These are phyloP conservation scores for Tetracentron sinense DNA, from an alignment of 164 flowering plant genomes.

Conservation along the genomic window DNA sequence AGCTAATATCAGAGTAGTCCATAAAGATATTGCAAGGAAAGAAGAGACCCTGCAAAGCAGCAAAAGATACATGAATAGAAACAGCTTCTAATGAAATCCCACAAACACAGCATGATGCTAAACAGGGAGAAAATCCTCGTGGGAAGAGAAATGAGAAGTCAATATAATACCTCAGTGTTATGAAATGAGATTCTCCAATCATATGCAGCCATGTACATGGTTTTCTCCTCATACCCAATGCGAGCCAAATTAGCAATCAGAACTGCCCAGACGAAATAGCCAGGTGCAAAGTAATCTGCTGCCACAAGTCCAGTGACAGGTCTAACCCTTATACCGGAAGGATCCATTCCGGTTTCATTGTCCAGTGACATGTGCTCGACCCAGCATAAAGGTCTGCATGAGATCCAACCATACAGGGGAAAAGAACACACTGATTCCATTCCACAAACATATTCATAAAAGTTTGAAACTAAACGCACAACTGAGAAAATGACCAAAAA, in stretches of 20 bases:
- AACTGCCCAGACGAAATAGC: conserved; percentile 74
- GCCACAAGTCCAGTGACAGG: conserved; percentile 68
- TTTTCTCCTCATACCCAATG: conserved; percentile 67
- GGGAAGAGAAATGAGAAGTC: neutral
- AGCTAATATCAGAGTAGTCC: neutral
- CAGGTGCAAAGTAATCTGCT: conserved; percentile 69
- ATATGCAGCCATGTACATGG: conserved; percentile 70
- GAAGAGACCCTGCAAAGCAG: conserved; percentile 4
- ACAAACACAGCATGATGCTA: neutral
- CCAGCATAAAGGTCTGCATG: conserved; percentile 62
- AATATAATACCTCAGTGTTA: conserved; percentile 49
- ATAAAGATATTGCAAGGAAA: neutral
- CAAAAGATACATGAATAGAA: neutral
- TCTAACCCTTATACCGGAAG: conserved; percentile 50
- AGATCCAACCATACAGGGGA: conserved; percentile 1
- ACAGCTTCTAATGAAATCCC: neutral
- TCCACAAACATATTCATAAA: neutral
- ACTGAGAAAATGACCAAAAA: neutral
- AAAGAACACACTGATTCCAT: neutral
- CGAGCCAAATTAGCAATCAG: conserved; percentile 65
- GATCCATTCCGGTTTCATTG: conserved; percentile 65
- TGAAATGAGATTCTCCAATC: conserved; percentile 70
- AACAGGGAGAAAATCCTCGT: neutral
- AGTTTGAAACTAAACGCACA: neutral
- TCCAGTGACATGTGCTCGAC: conserved; percentile 62